Evolutionary conservation across 345 rosid genomes (phyloP), one percentile per base, ranked within the genome.

Genomic region (Hypericum perforatum): DNA sequence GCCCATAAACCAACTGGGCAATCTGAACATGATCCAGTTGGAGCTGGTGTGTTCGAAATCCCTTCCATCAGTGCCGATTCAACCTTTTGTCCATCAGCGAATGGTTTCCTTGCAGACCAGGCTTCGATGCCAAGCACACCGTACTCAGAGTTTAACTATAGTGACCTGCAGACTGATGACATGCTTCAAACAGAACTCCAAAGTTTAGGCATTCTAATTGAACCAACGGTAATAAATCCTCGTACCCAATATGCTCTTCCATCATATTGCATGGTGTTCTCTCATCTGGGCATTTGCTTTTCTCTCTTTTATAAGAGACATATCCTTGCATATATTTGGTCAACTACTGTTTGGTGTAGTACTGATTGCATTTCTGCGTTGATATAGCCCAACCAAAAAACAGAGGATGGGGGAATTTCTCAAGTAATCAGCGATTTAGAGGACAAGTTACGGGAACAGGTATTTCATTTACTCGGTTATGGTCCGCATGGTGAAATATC

Each of bases 171-270:
- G 57, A 70, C 78, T 43, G 75, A 77, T 61, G 87, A 88, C 62
- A 92, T 76, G 74, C 77, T 92, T 60, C 64, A 59, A 62, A 49
- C 85, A 82, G 98, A 92, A 70, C 64, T 86, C 62, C 80, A 81
- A 53, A 88, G 91, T 67, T 65, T 92, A 64, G 95, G 94, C 52
- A 83, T 85, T 66, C 83, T 77, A 72, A 77, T 81, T 65, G 94
- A 85, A 52, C 74, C 76, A 56, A 41, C 61, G 91, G 98, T 92
- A 78, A 22, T 22, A 22, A 22, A 22, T 22, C 2, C 32, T 22
- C 32, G 32, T 22, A 22, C 32, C 32, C 1, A 22, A 4, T 22
- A 22, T 22, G 32, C 1, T 22, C 32, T 22, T 22, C 32, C 32
- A 22, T 22, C 32, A 1, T 22, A 22, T 22, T 22, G 32, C 32